Conservation (phyloP, 768 basidiomycete species). For the Dictyophora rubrovolvata region DNA sequence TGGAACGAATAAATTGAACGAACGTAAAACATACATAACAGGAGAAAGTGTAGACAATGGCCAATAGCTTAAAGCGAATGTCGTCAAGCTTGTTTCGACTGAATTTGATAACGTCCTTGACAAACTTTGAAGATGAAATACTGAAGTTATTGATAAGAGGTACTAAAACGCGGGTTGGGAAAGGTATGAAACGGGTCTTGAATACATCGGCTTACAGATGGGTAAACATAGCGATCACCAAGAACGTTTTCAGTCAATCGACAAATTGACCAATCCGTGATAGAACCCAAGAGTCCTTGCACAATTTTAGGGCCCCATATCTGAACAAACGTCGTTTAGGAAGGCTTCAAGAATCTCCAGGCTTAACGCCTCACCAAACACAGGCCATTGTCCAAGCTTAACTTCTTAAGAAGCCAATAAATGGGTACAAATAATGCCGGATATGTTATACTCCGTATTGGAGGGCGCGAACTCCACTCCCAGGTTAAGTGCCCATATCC, state of each 20-base stretch:
- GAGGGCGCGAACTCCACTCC: slow-evolving; percentile 75
- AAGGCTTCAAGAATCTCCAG: slow-evolving; percentile 4
- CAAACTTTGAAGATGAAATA: slow-evolving; percentile 78
- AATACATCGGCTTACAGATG: slow-evolving; percentile 46
- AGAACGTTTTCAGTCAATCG: slow-evolving; percentile 48
- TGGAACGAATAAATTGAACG: not conserved
- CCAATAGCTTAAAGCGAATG: slow-evolving; percentile 65
- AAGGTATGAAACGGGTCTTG: not conserved
- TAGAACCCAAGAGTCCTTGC: slow-evolving; percentile 66
- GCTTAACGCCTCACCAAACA: slow-evolving; percentile 52
- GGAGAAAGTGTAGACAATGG: slow-evolving; percentile 35
- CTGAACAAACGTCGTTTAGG: slow-evolving; percentile 28
- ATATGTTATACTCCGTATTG: slow-evolving; percentile 74
- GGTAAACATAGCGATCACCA: slow-evolving; percentile 45
- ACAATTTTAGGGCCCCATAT: slow-evolving; percentile 64
- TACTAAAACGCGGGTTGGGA: slow-evolving; percentile 33
- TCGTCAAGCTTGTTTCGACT: slow-evolving; percentile 78
- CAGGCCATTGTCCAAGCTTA: slow-evolving; percentile 41
- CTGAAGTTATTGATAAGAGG: slow-evolving; percentile 70
- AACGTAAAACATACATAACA: not conserved
- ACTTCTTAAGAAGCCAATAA: slow-evolving; percentile 57
- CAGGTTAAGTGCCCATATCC: slow-evolving; percentile 90
- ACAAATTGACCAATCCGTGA: slow-evolving; percentile 69
- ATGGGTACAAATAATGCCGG: slow-evolving; percentile 72
- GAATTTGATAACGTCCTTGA: slow-evolving; percentile 90